Conservation (phyloP, 345 rosid species). For the Mercurialis annua region DNA sequence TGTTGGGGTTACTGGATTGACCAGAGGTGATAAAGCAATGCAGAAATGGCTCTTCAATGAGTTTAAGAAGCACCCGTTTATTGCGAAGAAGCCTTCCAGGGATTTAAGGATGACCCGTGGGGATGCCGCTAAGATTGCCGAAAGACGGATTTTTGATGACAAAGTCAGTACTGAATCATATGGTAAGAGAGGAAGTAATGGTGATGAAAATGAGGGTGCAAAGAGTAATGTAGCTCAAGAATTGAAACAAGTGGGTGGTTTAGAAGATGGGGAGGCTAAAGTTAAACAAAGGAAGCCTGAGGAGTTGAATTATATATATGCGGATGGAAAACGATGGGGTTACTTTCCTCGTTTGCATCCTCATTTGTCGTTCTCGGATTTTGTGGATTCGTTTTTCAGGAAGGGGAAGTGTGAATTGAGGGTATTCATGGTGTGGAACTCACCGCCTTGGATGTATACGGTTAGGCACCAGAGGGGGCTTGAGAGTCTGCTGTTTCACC, state of each 20-base stretch:
- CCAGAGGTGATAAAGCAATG: constrained; percentile 70
- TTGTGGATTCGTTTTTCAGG: constrained; percentile 62
- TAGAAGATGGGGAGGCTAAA: constrained; percentile 19
- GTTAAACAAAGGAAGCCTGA: constrained; percentile 34
- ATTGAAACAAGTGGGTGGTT: constrained; percentile 17
- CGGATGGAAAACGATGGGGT: constrained; percentile 95
- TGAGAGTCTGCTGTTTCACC: constrained; percentile 77
- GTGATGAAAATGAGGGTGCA: constrained; percentile 1
- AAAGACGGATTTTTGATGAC: constrained; percentile 46
- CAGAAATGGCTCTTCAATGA: constrained; percentile 63
- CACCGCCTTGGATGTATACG: constrained; percentile 90
- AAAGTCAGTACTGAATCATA: constrained; percentile 16
- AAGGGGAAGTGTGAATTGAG: constrained; percentile 53
- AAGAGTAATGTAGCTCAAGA: background rate
- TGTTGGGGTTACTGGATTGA: constrained; percentile 63
- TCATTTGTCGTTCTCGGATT: constrained; percentile 61
- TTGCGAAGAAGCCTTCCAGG: constrained; percentile 58
- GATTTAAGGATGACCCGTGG: constrained; percentile 26
- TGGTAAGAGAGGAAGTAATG: constrained; percentile 9
- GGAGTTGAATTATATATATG: constrained; percentile 51
- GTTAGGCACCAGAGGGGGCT: constrained; percentile 88
- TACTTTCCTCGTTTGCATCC: constrained; percentile 79
- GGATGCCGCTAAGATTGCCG: constrained; percentile 43
- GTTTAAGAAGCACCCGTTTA: constrained; percentile 60
- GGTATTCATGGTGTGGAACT: constrained; percentile 94